A percentile compares a stretch with the other conserved stretches of the same genome.
Evolutionary conservation across 306 rosid genomes (phyloP).

Genomic region (Corylus heterophylla): DNA sequence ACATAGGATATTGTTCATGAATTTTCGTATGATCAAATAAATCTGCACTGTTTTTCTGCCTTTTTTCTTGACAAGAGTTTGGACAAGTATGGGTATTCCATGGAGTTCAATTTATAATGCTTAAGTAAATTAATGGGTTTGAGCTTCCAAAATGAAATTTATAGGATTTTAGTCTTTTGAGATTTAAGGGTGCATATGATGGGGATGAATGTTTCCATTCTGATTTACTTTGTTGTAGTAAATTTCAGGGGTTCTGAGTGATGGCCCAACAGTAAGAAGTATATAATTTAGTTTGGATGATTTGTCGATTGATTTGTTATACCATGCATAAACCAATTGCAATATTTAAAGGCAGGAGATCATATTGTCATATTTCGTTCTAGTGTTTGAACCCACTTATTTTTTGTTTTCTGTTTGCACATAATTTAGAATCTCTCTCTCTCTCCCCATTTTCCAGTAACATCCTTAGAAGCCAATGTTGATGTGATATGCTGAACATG

Average conservation of each 20-base stretch:
- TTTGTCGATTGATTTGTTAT: background rate
- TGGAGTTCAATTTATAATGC: background rate
- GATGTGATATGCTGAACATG: background rate
- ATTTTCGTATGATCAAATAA: background rate
- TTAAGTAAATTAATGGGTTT: no score
- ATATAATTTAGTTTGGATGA: background rate
- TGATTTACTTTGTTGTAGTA: background rate
- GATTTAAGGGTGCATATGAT: no score
- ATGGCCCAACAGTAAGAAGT: background rate
- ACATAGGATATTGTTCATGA: no score
- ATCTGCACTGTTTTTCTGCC: background rate
- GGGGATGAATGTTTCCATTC: background rate
- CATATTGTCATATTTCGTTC: background rate
- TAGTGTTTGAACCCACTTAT: background rate
- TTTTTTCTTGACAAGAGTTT: background rate
- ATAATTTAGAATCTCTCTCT: slow-evolving; percentile 14
- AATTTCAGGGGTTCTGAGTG: background rate
- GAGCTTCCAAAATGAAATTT: no score
- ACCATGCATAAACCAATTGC: background rate
- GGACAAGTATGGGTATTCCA: background rate
- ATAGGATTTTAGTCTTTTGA: no score
- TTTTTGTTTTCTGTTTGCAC: background rate
- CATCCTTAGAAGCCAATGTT: slow-evolving; percentile 9
- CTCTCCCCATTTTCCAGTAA: background rate
- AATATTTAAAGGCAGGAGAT: background rate